Base-by-base conservation (phyloP, 2,329 filamentous ascomycete species). In the Drechslerella coelobrocha region DNA sequence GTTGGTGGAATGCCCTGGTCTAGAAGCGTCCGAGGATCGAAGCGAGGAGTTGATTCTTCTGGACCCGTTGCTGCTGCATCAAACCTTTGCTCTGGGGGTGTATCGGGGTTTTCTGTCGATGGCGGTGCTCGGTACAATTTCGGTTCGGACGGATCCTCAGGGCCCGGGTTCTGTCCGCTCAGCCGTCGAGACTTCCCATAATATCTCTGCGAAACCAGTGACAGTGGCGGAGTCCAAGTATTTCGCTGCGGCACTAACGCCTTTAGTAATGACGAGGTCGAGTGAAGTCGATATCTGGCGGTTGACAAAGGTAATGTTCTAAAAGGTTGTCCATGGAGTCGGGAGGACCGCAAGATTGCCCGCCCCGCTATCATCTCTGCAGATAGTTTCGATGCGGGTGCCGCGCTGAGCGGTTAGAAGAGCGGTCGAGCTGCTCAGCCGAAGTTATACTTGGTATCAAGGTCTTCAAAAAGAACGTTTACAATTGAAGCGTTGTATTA, bases 1-100 rank as follows among this genome's bases (percentile, higher is more conserved):
- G 68, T 72, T 2, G 68, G 61, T 39, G 68, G 68, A 37, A 72
- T 72, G 50, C 68, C 68, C 52, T 72, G 60, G 37, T 72, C 68
- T 31, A 72, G 50, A 34, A 72, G 68, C 5, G 60, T 66, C 17
- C 68, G 60, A 43, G 68, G 68, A 23, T 72, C 68, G 51, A 72
- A 72, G 34, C 56, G 52, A 2, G 61, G 68, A 50, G 41, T n/a
- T 4, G 62, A 31, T n/a, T 51, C 34, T 53, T 61, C 57, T 7
- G 45, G 19, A 52, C 52, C 51, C 10, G 66, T 8, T 24, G 31
- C 39, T 37, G 31, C 23, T 34, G 47, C n/a, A 19, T 45, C 34
- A n/a, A 27, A 17, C 21, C n/a, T 19, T 6, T 37, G 29, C 17
- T 41, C 47, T 27, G 5, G 48, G 10, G 51, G 39, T 17, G 51